These are phyloP conservation scores for Strigomonas galati DNA, from an alignment of 208 protist species.

Conservation along the genomic window DNA sequence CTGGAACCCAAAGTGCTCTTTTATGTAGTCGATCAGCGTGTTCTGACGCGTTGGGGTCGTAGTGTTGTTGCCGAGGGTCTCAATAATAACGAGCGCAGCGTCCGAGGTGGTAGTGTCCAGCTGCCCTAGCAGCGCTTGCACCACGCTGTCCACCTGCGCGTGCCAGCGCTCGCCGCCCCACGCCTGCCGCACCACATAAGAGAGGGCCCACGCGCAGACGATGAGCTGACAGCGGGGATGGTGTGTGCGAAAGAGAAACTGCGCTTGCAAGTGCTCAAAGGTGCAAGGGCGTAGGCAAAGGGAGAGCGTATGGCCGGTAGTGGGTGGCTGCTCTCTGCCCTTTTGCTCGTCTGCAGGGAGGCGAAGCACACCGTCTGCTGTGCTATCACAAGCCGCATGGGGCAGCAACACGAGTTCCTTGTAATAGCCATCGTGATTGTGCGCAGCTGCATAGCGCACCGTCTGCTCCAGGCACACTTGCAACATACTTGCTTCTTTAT, in stretches of 20 bases:
- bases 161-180: slow-evolving; percentile 74
- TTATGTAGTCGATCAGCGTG: slow-evolving; percentile 56
- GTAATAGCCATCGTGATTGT: not conserved
- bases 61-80: slow-evolving; percentile 71
- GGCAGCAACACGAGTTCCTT: not conserved
- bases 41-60: slow-evolving; percentile 59
- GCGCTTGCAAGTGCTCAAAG: slow-evolving; percentile 44
- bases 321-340: not conserved
- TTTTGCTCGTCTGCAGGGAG: too few species aligned
- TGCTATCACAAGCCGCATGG: not conserved
- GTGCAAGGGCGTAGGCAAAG: slow-evolving; percentile 46
- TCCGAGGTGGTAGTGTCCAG: slow-evolving; percentile 35
- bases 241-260: slow-evolving; percentile 28
- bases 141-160: slow-evolving; percentile 40
- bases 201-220: slow-evolving; percentile 83
- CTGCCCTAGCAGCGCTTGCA: slow-evolving; percentile 29
- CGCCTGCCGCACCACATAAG: slow-evolving; percentile 74
- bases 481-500: slow-evolving; percentile 68
- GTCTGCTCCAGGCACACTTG: slow-evolving; percentile 54
- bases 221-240: slow-evolving; percentile 49
- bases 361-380: too few species aligned
- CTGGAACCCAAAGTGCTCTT: slow-evolving; percentile 52
- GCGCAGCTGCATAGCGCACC: slow-evolving; percentile 23
- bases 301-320: slow-evolving; percentile 8
- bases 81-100: slow-evolving; percentile 66